phyloP scores from a whole-genome alignment of 441 rosid species.

The Populus hybrid region DNA sequence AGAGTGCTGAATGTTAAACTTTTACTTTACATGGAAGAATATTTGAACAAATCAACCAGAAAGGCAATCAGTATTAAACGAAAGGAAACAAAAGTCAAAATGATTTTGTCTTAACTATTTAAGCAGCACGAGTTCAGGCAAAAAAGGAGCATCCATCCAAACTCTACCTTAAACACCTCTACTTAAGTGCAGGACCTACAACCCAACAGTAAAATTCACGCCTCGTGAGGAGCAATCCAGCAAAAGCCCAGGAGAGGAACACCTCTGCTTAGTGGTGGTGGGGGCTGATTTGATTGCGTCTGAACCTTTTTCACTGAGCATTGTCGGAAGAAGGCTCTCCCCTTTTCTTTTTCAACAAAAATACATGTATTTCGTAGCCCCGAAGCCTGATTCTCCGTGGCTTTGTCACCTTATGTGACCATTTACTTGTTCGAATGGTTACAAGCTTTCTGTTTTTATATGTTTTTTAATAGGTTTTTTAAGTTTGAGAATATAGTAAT shows the following conservation, averaged over 20 bases:
- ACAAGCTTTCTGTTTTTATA: too few relatives aligned
- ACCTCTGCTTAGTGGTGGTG: conserved; percentile 54
- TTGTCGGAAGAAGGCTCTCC: conserved; percentile 42
- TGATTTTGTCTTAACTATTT: background rate
- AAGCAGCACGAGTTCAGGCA: too few relatives aligned
- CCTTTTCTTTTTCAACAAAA: conserved; percentile 9
- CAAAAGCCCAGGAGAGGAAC: conserved; percentile 55
- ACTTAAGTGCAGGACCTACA: conserved; percentile 32
- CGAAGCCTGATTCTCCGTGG: conserved; percentile 57
- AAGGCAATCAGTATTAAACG: too few relatives aligned
- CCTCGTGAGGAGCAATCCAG: conserved; percentile 52
- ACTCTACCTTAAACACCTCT: conserved; percentile 17
- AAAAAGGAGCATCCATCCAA: conserved; percentile 14
- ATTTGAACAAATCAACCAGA: too few relatives aligned
- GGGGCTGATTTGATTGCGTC: conserved; percentile 55
- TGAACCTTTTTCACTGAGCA: conserved; percentile 36
- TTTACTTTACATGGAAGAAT: too few relatives aligned
- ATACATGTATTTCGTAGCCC: conserved; percentile 25
- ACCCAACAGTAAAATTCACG: conserved; percentile 54
- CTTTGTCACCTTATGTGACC: conserved; percentile 47
- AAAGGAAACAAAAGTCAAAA: too few relatives aligned
- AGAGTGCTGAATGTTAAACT: too few relatives aligned
- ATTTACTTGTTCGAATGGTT: conserved; percentile 12
- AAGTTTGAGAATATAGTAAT: too few relatives aligned
- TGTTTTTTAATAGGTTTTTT: too few relatives aligned